Evolutionary conservation across 1,284 basidiomycete genomes (phyloP), one percentile per base, ranked within the genome.

Genomic region (Neolentinus lepideus): DNA sequence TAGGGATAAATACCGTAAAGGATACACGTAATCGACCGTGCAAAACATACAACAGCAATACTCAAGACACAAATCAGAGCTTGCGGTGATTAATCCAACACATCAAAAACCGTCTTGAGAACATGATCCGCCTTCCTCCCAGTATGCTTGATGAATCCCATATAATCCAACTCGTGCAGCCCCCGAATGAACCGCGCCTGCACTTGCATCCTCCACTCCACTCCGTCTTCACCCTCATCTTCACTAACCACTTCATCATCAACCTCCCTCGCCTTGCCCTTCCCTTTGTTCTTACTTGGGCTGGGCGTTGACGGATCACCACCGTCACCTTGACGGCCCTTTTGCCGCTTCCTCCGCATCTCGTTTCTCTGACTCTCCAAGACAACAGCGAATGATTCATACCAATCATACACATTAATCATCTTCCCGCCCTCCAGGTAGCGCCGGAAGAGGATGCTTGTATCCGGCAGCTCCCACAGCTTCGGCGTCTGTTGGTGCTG

Each of bases 381-480:
- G 36, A 79, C 83, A 26, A 74, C 68, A 33, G 77, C 75, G 65
- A 91, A 92, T 14, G 84, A 77, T 60, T 86, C 81, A 63, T 82
- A 90, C 88, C 88, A 90, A 67, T 92, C 89, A 64, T 86, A 89
- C 1, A 89, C 77, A 63, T 92, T 92, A 68, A 92, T 79, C 78
- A 87, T 80, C 67, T 78, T 82, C 47, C 88, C 88, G 50, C 85
- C 85, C 60, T 90, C 85, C 54, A 85, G 71, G 68, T 90, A 91
- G 19, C 87, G 76, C 46, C 72, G 71, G 69, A 90, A 90, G n/a
- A 90, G 71, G 55, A 91, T 85, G 60, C 78, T 82, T 4, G 80
- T 84, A 62, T 92, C 89, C 0, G 86, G 83, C 53, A 84, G 73
- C 57, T 76, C 71, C 72, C 74, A 79, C 3, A 81, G 65, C 36